A percentile compares a stretch with the other conserved stretches of the same genome.
Conservation (phyloP, 257 asterid species). For the Fraxinus quadrangulata region DNA sequence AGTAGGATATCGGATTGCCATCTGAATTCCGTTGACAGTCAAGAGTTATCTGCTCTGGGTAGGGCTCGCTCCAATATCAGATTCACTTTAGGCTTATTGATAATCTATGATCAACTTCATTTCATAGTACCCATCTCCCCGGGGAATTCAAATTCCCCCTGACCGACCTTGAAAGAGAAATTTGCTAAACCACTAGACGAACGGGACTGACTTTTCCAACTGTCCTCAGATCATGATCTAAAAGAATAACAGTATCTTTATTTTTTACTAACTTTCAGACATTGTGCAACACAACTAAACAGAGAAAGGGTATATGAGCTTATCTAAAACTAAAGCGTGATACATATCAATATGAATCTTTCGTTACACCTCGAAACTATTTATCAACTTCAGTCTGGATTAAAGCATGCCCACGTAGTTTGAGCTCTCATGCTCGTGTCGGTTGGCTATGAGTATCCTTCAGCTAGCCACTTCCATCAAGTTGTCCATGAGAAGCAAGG, state of each 20-base stretch:
- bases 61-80: too few relatives aligned
- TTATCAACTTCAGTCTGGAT: neutral
- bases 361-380: neutral
- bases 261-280: neutral
- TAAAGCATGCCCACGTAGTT: neutral
- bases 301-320: neutral
- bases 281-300: neutral
- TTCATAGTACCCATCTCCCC: too few relatives aligned
- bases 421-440: neutral
- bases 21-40: too few relatives aligned
- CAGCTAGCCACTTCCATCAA: conserved; percentile 80
- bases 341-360: neutral
- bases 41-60: too few relatives aligned
- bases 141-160: too few relatives aligned
- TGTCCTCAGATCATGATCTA: too few relatives aligned
- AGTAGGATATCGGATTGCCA: too few relatives aligned
- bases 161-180: too few relatives aligned
- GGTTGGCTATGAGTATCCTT: neutral
- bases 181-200: too few relatives aligned
- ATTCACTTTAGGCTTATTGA: too few relatives aligned
- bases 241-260: neutral
- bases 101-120: too few relatives aligned
- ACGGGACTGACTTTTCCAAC: too few relatives aligned
- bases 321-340: neutral
- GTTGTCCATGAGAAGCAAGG: conserved; percentile 71